These are phyloP conservation scores for Dactylellina leptospora DNA, from an alignment of 2,329 filamentous ascomycete genomes.

Conservation along the genomic window DNA sequence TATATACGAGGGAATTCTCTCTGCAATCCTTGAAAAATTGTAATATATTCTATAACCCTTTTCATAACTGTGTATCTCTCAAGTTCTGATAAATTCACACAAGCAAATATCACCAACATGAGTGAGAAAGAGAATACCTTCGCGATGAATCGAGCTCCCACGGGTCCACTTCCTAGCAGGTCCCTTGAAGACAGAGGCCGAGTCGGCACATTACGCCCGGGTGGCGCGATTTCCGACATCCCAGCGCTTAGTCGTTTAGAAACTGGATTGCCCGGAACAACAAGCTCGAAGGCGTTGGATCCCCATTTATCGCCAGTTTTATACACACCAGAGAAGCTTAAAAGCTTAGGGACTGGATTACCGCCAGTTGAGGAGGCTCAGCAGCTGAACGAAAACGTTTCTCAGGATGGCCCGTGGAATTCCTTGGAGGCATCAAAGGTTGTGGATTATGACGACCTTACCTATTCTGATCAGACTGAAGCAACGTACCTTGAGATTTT, in stretches of 20 bases:
- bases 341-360: neutral
- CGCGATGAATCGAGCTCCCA: no score
- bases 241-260: conserved; percentile 9
- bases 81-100: no score
- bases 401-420: conserved; percentile 15
- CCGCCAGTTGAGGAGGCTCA: no score
- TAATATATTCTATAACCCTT: no score
- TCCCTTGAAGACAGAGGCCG: no score
- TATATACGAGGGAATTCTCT: no score
- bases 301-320: conserved; percentile 4
- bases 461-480: conserved; percentile 13
- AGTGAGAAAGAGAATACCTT: no score
- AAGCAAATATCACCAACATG: no score
- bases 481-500: conserved; percentile 22
- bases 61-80: no score
- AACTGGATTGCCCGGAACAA: conserved; percentile 1
- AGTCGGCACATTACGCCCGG: no score
- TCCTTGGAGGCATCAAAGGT: neutral
- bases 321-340: neutral
- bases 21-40: no score
- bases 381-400: neutral
- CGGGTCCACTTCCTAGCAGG: no score
- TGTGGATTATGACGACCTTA: conserved; percentile 1
- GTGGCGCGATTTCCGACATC: neutral
- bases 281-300: neutral